These are phyloP conservation scores for Roridomyces roridus DNA, from an alignment of 768 basidiomycete species.

Conservation along the genomic window DNA sequence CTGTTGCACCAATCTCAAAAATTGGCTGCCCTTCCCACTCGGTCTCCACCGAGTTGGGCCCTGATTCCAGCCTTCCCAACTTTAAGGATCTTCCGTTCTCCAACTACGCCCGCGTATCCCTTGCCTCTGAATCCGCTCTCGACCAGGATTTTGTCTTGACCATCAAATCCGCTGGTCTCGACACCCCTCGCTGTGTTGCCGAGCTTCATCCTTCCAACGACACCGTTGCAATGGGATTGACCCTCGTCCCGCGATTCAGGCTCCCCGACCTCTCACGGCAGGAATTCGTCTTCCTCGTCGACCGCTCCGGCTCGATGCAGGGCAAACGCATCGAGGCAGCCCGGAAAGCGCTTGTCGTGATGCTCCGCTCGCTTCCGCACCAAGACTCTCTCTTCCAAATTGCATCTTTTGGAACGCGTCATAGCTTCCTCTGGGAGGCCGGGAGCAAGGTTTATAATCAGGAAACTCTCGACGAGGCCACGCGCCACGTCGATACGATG, in stretches of 20 bases:
- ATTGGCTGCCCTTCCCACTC: too few relatives aligned
- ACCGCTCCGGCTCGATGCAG: constrained; percentile 48
- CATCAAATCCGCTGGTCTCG: too few relatives aligned
- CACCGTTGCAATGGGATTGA: too few relatives aligned
- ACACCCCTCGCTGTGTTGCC: too few relatives aligned
- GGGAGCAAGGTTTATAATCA: constrained; percentile 31
- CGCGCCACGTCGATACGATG: constrained; percentile 36
- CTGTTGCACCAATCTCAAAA: too few relatives aligned
- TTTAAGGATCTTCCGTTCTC: too few relatives aligned
- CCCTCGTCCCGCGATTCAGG: too few relatives aligned
- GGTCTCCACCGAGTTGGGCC: constrained; percentile 26
- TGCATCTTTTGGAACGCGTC: constrained; percentile 50
- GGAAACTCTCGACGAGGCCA: constrained; percentile 33
- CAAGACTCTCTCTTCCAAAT: too few relatives aligned
- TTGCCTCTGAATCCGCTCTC: constrained; percentile 27
- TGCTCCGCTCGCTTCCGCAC: constrained; percentile 45
- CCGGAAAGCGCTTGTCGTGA: constrained; percentile 41
- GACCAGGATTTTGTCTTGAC: constrained; percentile 56
- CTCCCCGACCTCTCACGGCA: too few relatives aligned
- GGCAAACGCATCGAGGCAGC: constrained; percentile 39
- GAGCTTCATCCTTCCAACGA: too few relatives aligned
- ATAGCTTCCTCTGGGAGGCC: constrained; percentile 40
- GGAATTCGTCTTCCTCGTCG: too few relatives aligned
- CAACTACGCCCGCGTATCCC: too few relatives aligned
- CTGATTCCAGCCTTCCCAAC: constrained; percentile 20